A percentile compares a stretch with the other conserved stretches of the same genome.
Conservation (phyloP, 441 rosid genomes). For the Corymbia calophylla region DNA sequence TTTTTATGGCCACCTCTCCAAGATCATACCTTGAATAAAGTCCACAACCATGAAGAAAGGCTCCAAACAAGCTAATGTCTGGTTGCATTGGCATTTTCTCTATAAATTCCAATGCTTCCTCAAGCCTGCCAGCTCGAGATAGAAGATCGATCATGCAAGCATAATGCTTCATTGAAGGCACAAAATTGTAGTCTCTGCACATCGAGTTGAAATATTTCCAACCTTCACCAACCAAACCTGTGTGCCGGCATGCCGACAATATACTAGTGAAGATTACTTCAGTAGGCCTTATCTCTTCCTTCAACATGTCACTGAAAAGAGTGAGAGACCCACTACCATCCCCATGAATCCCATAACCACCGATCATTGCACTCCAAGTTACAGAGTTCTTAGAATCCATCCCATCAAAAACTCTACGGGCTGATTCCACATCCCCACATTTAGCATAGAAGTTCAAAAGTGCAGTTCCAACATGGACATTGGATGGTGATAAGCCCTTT, state of each 20-base stretch:
- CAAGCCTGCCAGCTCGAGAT: constrained; percentile 59
- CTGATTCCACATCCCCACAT: constrained; percentile 56
- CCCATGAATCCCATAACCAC: constrained; percentile 61
- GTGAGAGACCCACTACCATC: constrained; percentile 30
- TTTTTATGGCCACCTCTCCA: constrained; percentile 55
- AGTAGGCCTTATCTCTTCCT: constrained; percentile 36
- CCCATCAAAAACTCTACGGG: constrained; percentile 40
- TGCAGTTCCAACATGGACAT: constrained; percentile 51
- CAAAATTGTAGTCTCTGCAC: constrained; percentile 38
- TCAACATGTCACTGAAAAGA: constrained; percentile 44
- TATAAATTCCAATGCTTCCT: constrained; percentile 48
- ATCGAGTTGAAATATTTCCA: constrained; percentile 40
- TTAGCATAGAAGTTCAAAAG: constrained; percentile 56
- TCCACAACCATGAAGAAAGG: constrained; percentile 77
- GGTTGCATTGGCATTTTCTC: constrained; percentile 52
- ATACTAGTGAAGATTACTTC: constrained; percentile 55
- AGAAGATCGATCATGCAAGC: constrained; percentile 55
- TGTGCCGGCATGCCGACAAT: constrained; percentile 50
- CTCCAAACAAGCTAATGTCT: constrained; percentile 36
- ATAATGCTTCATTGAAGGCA: constrained; percentile 53
- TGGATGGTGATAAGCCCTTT: constrained; percentile 32
- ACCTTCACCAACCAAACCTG: constrained; percentile 57
- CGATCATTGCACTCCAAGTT: constrained; percentile 71
- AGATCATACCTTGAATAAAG: constrained; percentile 81
- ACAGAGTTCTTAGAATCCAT: constrained; percentile 43